Base-by-base conservation (phyloP, 2,329 filamentous ascomycete genomes). In the Talaromyces sp. region DNA sequence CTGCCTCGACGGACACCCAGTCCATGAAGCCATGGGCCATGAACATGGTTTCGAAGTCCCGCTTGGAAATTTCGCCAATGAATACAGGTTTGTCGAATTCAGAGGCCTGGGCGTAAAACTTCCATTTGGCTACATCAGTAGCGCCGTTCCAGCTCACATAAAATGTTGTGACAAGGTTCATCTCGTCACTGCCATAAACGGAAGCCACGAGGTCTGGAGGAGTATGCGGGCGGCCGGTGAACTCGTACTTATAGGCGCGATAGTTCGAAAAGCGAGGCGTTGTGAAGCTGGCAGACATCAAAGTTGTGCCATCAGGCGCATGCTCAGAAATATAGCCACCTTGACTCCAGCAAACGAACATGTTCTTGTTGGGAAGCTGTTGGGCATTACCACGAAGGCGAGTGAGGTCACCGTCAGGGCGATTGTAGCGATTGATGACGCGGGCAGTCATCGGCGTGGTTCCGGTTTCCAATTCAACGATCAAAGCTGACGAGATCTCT, bases 101-200 rank as follows among this genome's bases (percentile, higher is more conserved):
- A 11, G 57, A 58, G 10, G 58, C 60, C 37, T 68, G 61, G 14
- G 56, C 69, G 37, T 68, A 68, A 51, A 75, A 70, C 1, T 64
- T 62, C 70, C 72, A 75, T 5, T 13, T 40, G 2, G 52, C 60
- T 4, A 75, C 61, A 20, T 75, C 71, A 0, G 72, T 76, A 8
- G 73, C 73, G 1, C 73, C 73, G 37, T 75, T 69, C 66, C 66
- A 69, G 53, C 66, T 69, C 32, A 74, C 66, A 56, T 72, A 64
- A 46, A 69, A 51, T 3, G 65, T 64, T 0, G 67, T 73, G 4
- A 63, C 60, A 33, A 67, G 49, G 10, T 67, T 63, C 0, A 62
- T 54, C 14, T 55, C 54, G 10, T 59, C 50, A 3, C 65, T 65
- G 4, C 70, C 70, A 19, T 60, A 64, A 1, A 65, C 67, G 2